Evolutionary conservation across 768 basidiomycete genomes (phyloP).

Genomic region (Tricholoma hemisulphureum): DNA sequence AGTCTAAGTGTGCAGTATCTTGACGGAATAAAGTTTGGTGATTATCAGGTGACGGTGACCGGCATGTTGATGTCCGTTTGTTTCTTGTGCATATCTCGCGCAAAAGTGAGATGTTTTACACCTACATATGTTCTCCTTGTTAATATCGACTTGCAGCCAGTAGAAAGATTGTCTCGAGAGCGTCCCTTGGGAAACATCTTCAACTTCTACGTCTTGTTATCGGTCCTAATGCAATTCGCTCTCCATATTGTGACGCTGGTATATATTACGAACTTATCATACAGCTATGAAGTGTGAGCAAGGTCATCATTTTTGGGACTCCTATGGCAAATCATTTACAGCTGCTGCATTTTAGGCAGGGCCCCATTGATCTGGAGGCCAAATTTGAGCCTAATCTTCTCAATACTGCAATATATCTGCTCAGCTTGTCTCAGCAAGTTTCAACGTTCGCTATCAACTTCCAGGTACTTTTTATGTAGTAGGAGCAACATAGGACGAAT

Average conservation of each 20-base stretch:
- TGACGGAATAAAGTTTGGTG: constrained; percentile 98
- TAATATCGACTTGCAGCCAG: constrained; percentile 59
- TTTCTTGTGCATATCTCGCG: constrained; percentile 96
- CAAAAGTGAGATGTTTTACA: constrained; percentile 62
- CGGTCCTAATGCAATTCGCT: constrained; percentile 90
- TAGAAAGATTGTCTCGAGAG: constrained; percentile 92
- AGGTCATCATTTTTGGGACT: constrained; percentile 11
- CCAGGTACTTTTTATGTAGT: constrained; percentile 50
- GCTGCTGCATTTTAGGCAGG: constrained; percentile 43
- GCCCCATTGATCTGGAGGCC: constrained; percentile 87
- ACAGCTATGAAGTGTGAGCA: constrained; percentile 72
- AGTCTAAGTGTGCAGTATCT: constrained; percentile 96
- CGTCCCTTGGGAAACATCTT: constrained; percentile 95
- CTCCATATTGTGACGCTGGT: constrained; percentile 88
- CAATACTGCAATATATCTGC: constrained; percentile 95
- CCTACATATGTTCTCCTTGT: neutral
- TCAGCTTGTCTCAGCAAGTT: constrained; percentile 95
- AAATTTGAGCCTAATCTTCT: constrained; percentile 94
- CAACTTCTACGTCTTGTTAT: constrained; percentile 91
- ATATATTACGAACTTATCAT: constrained; percentile 89
- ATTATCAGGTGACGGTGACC: constrained; percentile 96
- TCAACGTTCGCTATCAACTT: constrained; percentile 99
- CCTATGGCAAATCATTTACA: constrained; percentile 1
- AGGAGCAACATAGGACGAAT: neutral
- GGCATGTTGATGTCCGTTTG: constrained; percentile 98